These are phyloP conservation scores for Zygotorulaspora mrakii DNA, from an alignment of 1,139 yeast genomes.

Conservation along the genomic window DNA sequence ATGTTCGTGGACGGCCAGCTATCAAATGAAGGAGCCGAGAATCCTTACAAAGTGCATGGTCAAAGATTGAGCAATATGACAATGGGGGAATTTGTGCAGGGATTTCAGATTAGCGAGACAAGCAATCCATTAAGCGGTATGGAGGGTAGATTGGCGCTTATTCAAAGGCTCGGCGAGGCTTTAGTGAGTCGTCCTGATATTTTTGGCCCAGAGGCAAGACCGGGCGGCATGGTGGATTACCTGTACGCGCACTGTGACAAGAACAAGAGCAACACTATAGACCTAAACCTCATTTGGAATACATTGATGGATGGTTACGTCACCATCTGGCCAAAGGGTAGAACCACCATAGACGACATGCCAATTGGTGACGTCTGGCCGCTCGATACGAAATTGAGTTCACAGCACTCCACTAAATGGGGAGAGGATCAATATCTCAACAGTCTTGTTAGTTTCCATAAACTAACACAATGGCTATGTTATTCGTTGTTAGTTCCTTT, in stretches of 20 bases:
- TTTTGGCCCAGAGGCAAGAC: constrained; percentile 49
- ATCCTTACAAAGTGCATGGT: constrained; percentile 45
- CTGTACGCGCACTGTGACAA: constrained; percentile 26
- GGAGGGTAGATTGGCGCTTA: constrained; percentile 47
- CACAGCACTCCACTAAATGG: constrained; percentile 24
- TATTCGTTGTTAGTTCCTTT: constrained; percentile 55
- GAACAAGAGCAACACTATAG: constrained; percentile 31
- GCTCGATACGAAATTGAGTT: constrained; percentile 37
- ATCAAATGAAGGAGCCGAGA: constrained; percentile 36
- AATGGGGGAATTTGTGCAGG: constrained; percentile 33
- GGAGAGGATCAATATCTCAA: constrained; percentile 31
- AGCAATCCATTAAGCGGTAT: constrained; percentile 49
- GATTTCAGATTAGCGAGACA: constrained; percentile 44
- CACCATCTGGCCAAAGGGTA: constrained; percentile 58
- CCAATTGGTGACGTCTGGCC: constrained; percentile 60
- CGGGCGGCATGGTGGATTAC: constrained; percentile 53
- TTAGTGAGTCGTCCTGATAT: constrained; percentile 38
- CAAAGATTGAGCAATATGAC: constrained; percentile 38
- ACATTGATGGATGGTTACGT: constrained; percentile 49
- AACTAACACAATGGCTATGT: constrained; percentile 59
- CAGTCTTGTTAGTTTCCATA: constrained; percentile 54
- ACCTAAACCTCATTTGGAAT: constrained; percentile 48
- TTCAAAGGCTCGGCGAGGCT: constrained; percentile 46
- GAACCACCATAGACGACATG: constrained; percentile 46
- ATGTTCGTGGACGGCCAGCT: constrained; percentile 50